Base-by-base conservation (phyloP, 2,329 filamentous ascomycete genomes). In the Calonectria honghensis region DNA sequence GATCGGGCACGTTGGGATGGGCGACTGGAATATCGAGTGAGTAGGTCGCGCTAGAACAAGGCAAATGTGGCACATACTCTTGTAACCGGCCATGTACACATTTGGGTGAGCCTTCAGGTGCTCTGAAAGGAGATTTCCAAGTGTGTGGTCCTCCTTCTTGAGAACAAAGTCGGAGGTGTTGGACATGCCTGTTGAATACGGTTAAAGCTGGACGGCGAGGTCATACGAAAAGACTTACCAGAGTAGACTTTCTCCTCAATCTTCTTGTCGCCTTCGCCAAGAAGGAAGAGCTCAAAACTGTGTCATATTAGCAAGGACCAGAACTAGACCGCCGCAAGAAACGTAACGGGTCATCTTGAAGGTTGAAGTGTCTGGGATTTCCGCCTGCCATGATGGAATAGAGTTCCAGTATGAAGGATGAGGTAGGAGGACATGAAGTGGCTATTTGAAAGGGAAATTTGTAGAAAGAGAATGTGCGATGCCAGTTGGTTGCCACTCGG, bases 101-200 rank as follows among this genome's bases (percentile, higher is more conserved):
- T 97, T 93, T 24, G 92, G 91, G 81, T 95, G 94, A 84, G 94
- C 93, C 87, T 97, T 93, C 72, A 99, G 93, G 81, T 96, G 95
- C 82, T 95, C 93, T 63, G 94, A 91, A 72, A 99, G 90, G 71
- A 99, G 90, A 85, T 99, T 98, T 80, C 94, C 97, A 32, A 99
- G 91, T 1, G 96, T 98, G 87, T 98, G 96, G 81, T 99, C 97
- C 85, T 99, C 97, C 86, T 98, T 98, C 86, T 95, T 95, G 86
- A 99, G 93, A 73, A 95, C 93, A 88, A 99, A 99, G 86, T 98
- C 94, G 13, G 95, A 94, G n/a, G 95, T 96, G 84, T 98, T 98
- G 29, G 96, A 95, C 84, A 98, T 96, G 82, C 95, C 96, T 83
- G 16, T 35, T 59, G 10, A 13, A 32, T 37, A n/a, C 16, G 16